These are phyloP conservation scores for Citrullus amarus DNA, from an alignment of 306 rosid species.

Conservation along the genomic window DNA sequence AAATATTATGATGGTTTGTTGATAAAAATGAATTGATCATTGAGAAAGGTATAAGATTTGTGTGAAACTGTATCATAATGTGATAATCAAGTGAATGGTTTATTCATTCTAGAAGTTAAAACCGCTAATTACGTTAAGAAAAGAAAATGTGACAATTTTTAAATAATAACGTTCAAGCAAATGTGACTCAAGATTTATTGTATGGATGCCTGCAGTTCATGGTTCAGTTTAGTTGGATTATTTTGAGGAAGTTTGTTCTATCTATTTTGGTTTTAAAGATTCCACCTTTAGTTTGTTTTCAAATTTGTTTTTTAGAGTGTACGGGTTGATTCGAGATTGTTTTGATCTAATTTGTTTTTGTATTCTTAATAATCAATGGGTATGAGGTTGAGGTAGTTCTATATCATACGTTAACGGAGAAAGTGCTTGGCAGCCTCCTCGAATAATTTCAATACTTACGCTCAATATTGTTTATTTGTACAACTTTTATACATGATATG, in stretches of 20 bases:
- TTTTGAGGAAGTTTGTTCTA: neutral
- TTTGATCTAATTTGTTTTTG: neutral
- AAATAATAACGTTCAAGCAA: too few relatives aligned
- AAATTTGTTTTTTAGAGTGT: neutral
- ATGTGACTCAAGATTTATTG: neutral
- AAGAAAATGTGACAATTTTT: too few relatives aligned
- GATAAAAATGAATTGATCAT: neutral
- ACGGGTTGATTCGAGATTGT: neutral
- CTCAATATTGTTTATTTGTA: neutral
- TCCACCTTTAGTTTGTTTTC: neutral
- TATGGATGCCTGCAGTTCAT: neutral
- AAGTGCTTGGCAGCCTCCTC: neutral
- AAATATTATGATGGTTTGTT: neutral
- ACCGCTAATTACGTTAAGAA: neutral
- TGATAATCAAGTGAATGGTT: neutral
- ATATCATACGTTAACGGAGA: too few relatives aligned
- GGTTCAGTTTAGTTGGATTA: neutral
- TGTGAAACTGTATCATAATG: neutral
- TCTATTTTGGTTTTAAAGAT: neutral
- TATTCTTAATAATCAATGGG: too few relatives aligned
- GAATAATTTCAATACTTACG: neutral
- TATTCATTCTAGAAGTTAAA: neutral
- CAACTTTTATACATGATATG: neutral
- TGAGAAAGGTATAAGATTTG: neutral
- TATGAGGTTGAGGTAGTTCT: too few relatives aligned